phyloP scores from a whole-genome alignment of 2,329 filamentous ascomycete genomes.

The Myotisia sp. region DNA sequence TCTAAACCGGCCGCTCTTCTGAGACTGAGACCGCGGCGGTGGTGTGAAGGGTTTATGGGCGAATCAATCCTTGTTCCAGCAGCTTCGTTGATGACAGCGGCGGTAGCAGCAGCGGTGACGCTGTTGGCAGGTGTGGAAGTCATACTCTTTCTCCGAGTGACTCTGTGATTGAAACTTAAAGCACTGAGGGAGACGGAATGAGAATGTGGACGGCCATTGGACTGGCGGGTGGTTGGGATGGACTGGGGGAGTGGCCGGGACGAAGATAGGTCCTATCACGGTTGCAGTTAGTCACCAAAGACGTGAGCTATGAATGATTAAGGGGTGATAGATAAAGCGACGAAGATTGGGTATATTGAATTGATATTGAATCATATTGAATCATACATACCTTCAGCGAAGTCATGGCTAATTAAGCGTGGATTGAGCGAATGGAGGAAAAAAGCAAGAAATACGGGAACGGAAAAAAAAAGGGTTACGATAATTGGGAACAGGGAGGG shows the following conservation, averaged over 20 bases:
- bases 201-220: conserved; percentile 61
- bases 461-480: too few relatives aligned
- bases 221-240: conserved; percentile 46
- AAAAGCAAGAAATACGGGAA: too few relatives aligned
- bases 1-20: conserved; percentile 40
- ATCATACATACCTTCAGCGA: too few relatives aligned
- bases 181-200: conserved; percentile 66
- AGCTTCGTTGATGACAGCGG: conserved; percentile 51
- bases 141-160: conserved; percentile 89
- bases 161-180: conserved; percentile 67
- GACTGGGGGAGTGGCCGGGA: conserved; percentile 54
- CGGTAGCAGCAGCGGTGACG: conserved; percentile 45
- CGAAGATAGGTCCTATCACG: conserved; percentile 16
- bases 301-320: too few relatives aligned
- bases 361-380: too few relatives aligned
- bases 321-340: neutral
- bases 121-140: conserved; percentile 59
- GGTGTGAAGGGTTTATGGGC: conserved; percentile 40
- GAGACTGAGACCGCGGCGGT: conserved; percentile 38
- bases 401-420: too few relatives aligned
- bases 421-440: too few relatives aligned
- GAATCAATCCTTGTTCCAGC: conserved; percentile 43
- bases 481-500: too few relatives aligned
- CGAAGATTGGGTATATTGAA: too few relatives aligned
- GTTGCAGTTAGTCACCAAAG: neutral